A percentile compares a stretch with the other conserved stretches of the same genome.
Conservation (phyloP, 306 rosid genomes). For the Sphenostylis stenocarpa region DNA sequence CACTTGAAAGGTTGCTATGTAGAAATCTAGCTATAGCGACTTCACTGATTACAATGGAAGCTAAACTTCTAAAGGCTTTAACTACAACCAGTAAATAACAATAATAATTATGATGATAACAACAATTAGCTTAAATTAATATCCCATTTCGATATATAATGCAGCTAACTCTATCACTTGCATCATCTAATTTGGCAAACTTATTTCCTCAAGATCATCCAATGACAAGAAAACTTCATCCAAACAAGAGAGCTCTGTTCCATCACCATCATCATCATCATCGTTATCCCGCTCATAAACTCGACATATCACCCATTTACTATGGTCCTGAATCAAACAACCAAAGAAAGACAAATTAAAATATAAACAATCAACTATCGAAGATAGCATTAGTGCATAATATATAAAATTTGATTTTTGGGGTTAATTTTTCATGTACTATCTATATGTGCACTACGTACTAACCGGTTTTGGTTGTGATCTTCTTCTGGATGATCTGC, state of each 20-base stretch:
- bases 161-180: conserved; percentile 35
- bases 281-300: conserved; percentile 62
- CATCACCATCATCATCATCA: conserved; percentile 48
- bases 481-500: conserved; percentile 61
- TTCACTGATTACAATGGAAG: conserved; percentile 42
- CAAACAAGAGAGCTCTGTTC: conserved; percentile 85
- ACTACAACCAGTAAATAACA: conserved; percentile 25
- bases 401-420: background rate
- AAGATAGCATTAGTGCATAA: background rate
- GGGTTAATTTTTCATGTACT: background rate
- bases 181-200: conserved; percentile 65
- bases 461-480: conserved; percentile 61
- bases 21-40: conserved; percentile 33
- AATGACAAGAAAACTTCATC: conserved; percentile 93
- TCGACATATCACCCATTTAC: conserved; percentile 80
- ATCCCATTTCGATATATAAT: conserved; percentile 43
- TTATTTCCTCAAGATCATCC: conserved; percentile 95
- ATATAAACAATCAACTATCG: background rate
- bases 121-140: conserved; percentile 31
- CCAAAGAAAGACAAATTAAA: background rate
- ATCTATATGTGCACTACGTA: background rate
- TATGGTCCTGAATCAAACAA: conserved; percentile 50
- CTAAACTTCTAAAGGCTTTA: conserved; percentile 18
- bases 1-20: conserved; percentile 40
- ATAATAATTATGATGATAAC: background rate